A percentile compares a stretch with the other conserved stretches of the same genome.
Evolutionary conservation across 202 grass and related monocot genomes (phyloP).

Genomic region (Tripidium arundinaceum): DNA sequence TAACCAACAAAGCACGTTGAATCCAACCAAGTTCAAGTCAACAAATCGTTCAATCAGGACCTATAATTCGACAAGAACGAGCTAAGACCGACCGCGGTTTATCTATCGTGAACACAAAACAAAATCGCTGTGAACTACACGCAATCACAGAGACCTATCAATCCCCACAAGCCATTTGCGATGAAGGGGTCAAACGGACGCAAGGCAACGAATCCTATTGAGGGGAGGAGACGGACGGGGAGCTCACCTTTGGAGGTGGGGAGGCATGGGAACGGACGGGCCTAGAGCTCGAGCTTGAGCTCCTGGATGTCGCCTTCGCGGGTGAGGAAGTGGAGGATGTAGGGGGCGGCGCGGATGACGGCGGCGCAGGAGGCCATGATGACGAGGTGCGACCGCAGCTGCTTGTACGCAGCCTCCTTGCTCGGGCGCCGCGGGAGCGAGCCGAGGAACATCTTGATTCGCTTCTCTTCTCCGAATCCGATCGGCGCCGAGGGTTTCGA

Average conservation of each 20-base stretch:
- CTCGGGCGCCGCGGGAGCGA: conserved; percentile 64
- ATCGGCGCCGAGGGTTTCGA: conserved; percentile 36
- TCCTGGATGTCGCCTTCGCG: conserved; percentile 63
- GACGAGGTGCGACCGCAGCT: conserved; percentile 60
- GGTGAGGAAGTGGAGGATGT: conserved; percentile 87
- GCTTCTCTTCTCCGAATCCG: background rate
- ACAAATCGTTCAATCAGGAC: background rate
- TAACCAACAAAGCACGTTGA: background rate
- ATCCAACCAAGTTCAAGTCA: background rate
- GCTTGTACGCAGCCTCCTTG: conserved; percentile 90
- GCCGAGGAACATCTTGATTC: conserved; percentile 55
- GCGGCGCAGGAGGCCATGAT: conserved; percentile 69
- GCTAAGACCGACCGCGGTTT: background rate
- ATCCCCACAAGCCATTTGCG: background rate
- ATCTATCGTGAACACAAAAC: background rate
- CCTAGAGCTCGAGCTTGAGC: conserved; percentile 83
- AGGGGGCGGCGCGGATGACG: conserved; percentile 78
- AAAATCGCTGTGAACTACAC: background rate
- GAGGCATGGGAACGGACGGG: background rate
- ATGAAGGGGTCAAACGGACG: too few species aligned
- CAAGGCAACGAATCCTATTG: background rate
- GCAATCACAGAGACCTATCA: background rate
- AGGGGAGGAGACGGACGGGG: background rate
- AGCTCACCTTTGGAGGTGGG: conserved; percentile 13
- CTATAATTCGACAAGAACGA: background rate